Base-by-base conservation (phyloP, 2,329 filamentous ascomycete genomes). In the Tolypocladium endophyticum region DNA sequence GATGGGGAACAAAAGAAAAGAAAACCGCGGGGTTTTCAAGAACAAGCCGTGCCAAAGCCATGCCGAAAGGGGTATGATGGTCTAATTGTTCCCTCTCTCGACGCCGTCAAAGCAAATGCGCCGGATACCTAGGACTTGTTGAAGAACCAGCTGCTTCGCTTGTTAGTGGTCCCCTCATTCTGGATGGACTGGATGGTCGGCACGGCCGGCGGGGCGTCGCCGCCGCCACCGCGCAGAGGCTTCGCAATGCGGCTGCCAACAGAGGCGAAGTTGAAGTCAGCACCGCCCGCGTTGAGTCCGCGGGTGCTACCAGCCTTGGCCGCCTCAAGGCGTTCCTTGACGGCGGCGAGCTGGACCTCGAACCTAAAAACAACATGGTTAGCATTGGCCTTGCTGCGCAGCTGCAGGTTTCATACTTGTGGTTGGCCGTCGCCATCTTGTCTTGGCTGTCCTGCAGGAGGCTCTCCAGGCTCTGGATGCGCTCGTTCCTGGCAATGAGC, bases 361-460 rank as follows among this genome's bases (percentile, higher is more conserved):
- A 99, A 99, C 74, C 94, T 97, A 28, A 61, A 35, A 20, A 50
- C 5, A 4, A 5, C 16, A 4, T 33, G 8, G 43, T 58, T 36
- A 58, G 57, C 50, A 38, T 23, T 23, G 20, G 2, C 8, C 4
- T 38, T 14, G 18, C 20, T 39, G 11, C 3, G 20, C 4, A 8
- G 16, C 23, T 7, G 9, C 25, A 18, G 59, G 20, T 58, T 59
- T 82, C 87, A 68, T 87, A 97, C 94, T 95, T 89, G 78, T 97
- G 93, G 74, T 97, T 99, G 47, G 94, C 92, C 62, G 93, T 89
- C 38, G 93, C 96, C 72, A 99, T 84, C 79, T 99, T 99, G 81
- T 99, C 94, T 78, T 99, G 94, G 71, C 91, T 96, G 74, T 99
- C 94, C 74, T 96, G 92, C 68, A 99, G 82, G 70, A 99, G 79